Conservation (phyloP, 495 filamentous ascomycete species). For the Penicillium roqueforti region DNA sequence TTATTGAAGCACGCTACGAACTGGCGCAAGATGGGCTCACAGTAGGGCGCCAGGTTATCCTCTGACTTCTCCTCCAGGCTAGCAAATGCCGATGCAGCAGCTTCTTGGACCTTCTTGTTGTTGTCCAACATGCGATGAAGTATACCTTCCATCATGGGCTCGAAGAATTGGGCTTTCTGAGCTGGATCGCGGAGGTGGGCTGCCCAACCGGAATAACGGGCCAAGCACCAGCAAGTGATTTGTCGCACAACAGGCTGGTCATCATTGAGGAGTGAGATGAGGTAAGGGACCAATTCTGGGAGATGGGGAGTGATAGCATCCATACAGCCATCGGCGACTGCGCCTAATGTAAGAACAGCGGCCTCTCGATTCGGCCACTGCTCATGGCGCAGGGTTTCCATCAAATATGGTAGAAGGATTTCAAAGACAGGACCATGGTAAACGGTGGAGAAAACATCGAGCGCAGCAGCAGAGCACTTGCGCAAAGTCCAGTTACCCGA, state of each 20-base stretch:
- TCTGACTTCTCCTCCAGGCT: conserved; percentile 93
- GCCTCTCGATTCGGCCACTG: conserved; percentile 95
- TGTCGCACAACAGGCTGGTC: conserved; percentile 87
- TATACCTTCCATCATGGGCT: conserved; percentile 97
- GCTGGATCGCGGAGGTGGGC: conserved; percentile 62
- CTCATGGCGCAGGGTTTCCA: conserved; percentile 77
- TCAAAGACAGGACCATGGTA: conserved; percentile 87
- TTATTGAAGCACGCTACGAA: conserved; percentile 86
- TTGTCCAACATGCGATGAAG: conserved; percentile 89
- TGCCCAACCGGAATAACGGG: conserved; percentile 91
- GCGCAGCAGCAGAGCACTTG: conserved; percentile 94
- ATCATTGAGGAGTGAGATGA: conserved; percentile 83
- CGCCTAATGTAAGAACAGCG: conserved; percentile 89
- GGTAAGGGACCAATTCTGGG: conserved; percentile 83
- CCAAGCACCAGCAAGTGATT: conserved; percentile 97
- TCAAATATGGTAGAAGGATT: conserved; percentile 86
- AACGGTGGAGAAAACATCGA: conserved; percentile 89
- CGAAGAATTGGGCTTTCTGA: conserved; percentile 74
- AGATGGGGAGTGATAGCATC: conserved; percentile 85
- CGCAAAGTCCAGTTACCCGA: conserved; percentile 95
- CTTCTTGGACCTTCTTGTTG: conserved; percentile 97
- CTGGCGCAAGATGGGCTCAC: conserved; percentile 83
- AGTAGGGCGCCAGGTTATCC: conserved; percentile 73
- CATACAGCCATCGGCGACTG: conserved; percentile 94
- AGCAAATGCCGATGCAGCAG: conserved; percentile 92